Evolutionary conservation across 108 stramenopile species (phyloP), one percentile per base, ranked within the genome.

Genomic region (Stephanodiscus minutulus): DNA sequence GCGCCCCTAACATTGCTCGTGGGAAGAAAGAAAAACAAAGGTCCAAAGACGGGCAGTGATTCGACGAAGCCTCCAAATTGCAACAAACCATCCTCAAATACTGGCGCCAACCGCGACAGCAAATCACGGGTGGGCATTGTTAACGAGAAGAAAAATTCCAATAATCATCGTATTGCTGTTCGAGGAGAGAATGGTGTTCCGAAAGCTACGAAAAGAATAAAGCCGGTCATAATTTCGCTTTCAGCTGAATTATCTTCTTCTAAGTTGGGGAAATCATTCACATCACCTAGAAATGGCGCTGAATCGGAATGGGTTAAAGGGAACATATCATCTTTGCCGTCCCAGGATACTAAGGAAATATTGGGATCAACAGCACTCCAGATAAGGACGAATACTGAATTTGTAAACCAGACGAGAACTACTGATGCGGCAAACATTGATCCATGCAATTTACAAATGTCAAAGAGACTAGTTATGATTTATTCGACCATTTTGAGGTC

Each of bases 401-500:
- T 31, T 20, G 18, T 33, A 28, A 29, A 66, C 50, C 53, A 15
- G 10, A 50, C 22, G 3, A 66, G 0, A 0, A 18, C 29, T 66
- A 20, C 50, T 20, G 50, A 50, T 50, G 50, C 20, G 15, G 50
- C 50, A 28, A 17, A 5, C 27, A 56, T 28, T 6, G 3, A 56
- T 56, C 8, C 15, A 17, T 36, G 12, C 29, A 58, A 35, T 58
- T 5, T 17, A 36, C 33, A 58, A 10, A 50, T 79, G 48, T 44
- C 86, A 25, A 66, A 76, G 22, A 69, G 77, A 58, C 74, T 94
- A 21, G 77, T 85, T 1, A 47, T 53, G 31, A 67, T 92, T 17
- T 92, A 94, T 61, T 43, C 66, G 9, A 56, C 88, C 10, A 68
- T 94, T 44, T 76, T 94, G 17, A 55, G 67, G 49, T 70, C 82